Conservation (phyloP, 2,329 filamentous ascomycete genomes). For the Gliomastix tumulicola region DNA sequence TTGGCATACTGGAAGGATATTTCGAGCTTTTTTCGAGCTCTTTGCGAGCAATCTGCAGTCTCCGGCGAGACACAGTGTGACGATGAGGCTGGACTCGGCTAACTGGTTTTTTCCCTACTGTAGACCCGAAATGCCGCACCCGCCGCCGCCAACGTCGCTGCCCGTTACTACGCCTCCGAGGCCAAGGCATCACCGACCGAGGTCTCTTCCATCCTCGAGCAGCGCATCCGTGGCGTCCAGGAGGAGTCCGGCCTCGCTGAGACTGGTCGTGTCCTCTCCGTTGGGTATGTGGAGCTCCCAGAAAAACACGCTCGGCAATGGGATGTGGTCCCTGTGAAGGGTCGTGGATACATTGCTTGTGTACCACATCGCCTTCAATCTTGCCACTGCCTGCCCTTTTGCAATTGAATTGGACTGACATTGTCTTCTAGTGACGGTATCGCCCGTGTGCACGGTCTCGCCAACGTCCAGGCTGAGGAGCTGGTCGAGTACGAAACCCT, state of each 20-base stretch:
- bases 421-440: conserved; percentile 84
- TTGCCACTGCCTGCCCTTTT: background rate
- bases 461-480: conserved; percentile 99
- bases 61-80: conserved; percentile 14
- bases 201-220: conserved; percentile 98
- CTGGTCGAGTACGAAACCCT: conserved; percentile 83
- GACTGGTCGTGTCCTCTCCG: conserved; percentile 97
- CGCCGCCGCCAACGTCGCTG: conserved; percentile 63
- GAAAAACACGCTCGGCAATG: conserved; percentile 1
- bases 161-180: conserved; percentile 84
- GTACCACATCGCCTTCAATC: background rate
- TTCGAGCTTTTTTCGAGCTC: conserved; percentile 25
- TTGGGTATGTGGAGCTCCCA: conserved; percentile 69
- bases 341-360: too few relatives aligned
- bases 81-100: conserved; percentile 39
- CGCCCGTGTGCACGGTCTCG: conserved; percentile 98
- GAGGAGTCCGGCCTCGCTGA: conserved; percentile 95
- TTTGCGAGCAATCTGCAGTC: conserved; percentile 9
- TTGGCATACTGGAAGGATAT: conserved; percentile 17
- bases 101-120: conserved; percentile 42
- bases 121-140: conserved; percentile 85
- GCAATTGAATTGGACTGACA: background rate
- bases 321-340: background rate
- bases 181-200: conserved; percentile 95
- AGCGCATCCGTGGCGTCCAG: conserved; percentile 97